These are phyloP conservation scores for Penicillium robsamsonii DNA, from an alignment of 495 filamentous ascomycete genomes.

Conservation along the genomic window DNA sequence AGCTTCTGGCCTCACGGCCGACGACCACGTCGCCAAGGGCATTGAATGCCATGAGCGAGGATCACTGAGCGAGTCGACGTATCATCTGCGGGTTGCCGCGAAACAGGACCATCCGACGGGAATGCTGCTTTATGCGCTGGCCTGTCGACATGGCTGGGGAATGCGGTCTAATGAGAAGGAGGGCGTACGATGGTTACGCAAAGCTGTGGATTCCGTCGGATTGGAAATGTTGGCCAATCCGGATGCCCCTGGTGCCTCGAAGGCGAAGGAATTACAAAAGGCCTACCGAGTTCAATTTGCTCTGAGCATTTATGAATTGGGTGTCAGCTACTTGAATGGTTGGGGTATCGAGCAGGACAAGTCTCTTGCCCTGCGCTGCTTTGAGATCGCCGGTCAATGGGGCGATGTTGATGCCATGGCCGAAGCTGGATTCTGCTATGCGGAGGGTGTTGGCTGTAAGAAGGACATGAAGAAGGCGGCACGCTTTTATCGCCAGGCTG, in stretches of 20 bases:
- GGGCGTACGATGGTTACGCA: conserved; percentile 85
- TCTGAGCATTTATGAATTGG: conserved; percentile 90
- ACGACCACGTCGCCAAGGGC: conserved; percentile 84
- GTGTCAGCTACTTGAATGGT: conserved; percentile 95
- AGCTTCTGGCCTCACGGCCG: conserved; percentile 62
- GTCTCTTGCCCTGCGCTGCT: conserved; percentile 80
- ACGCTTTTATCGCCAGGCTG: conserved; percentile 83
- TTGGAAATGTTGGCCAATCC: conserved; percentile 82
- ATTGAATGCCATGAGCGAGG: conserved; percentile 87
- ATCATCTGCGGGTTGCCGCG: conserved; percentile 89
- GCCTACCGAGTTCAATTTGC: conserved; percentile 88
- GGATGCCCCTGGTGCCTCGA: conserved; percentile 58
- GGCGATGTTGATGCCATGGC: conserved; percentile 93
- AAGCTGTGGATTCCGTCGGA: conserved; percentile 81
- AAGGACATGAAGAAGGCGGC: conserved; percentile 96
- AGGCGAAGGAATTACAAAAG: conserved; percentile 64
- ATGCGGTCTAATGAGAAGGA: conserved; percentile 88
- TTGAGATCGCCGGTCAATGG: conserved; percentile 95
- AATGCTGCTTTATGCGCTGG: conserved; percentile 94
- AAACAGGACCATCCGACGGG: conserved; percentile 80
- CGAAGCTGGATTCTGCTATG: conserved; percentile 85
- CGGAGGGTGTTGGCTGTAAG: conserved; percentile 81
- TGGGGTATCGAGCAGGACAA: conserved; percentile 97
- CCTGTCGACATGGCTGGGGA: conserved; percentile 97
- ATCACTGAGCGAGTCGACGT: conserved; percentile 85